Evolutionary conservation across 176 grass and related monocot species (phyloP).

Genomic region (sorghum (Sorghum bicolor)): Sorghum_bicolor_NCBIv3 NC_012878.2:57197001-57197500

Average conservation of each 20-base stretch:
- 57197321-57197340: conserved; percentile 84
- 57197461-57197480: neutral
- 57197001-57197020: neutral
- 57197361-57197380: neutral
- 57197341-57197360: conserved; percentile 82
- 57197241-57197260: conserved; percentile 84
- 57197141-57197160: neutral
- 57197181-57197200: neutral
- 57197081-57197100: neutral
- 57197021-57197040: neutral
- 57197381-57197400: neutral
- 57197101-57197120: neutral
- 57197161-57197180: neutral
- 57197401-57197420: neutral
- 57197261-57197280: conserved; percentile 56
- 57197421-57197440: neutral
- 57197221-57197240: conserved; percentile 61
- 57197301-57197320: conserved; percentile 95
- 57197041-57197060: neutral
- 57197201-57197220: conserved; percentile 60
- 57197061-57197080: neutral
- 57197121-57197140: neutral
- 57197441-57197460: neutral
- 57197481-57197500: neutral
- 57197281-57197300: conserved; percentile 77